Percentiles rank a stretch among this genome's conserved stretches.
Evolutionary conservation across 805 yeast species (phyloP).

Genomic region (Alloascoidea hylecoeti): DNA sequence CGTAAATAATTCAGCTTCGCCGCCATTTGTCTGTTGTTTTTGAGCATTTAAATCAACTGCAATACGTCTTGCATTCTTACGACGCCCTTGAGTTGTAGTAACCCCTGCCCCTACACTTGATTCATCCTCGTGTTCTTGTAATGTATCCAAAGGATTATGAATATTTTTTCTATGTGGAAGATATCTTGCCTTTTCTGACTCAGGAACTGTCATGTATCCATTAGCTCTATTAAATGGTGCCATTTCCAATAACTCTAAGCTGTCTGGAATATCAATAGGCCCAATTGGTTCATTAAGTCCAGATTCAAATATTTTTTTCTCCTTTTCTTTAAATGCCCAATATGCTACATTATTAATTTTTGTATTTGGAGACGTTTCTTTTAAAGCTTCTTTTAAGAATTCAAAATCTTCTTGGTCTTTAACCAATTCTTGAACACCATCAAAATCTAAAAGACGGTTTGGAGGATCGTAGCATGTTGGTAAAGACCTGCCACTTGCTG

Average conservation of each 20-base stretch:
- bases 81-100: conserved; percentile 28
- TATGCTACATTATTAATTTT: background rate
- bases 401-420: conserved; percentile 56
- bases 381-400: conserved; percentile 29
- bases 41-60: conserved; percentile 75
- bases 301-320: background rate
- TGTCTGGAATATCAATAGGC: background rate
- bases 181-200: conserved; percentile 46
- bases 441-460: conserved; percentile 20
- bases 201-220: conserved; percentile 54
- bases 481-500: background rate
- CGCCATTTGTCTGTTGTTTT: conserved; percentile 31
- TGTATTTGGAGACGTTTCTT: conserved; percentile 6
- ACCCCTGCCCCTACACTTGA: too few species aligned
- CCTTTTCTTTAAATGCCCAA: conserved; percentile 1
- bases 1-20: conserved; percentile 56
- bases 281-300: background rate
- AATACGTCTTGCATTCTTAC: conserved; percentile 70
- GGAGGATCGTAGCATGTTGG: background rate
- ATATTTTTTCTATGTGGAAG: conserved; percentile 57
- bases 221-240: conserved; percentile 28
- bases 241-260: background rate
- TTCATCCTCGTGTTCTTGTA: background rate
- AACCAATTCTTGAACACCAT: conserved; percentile 29
- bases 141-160: conserved; percentile 3